phyloP scores from a whole-genome alignment of 352 stramenopile genomes.

The Pythium dissotocum region DNA sequence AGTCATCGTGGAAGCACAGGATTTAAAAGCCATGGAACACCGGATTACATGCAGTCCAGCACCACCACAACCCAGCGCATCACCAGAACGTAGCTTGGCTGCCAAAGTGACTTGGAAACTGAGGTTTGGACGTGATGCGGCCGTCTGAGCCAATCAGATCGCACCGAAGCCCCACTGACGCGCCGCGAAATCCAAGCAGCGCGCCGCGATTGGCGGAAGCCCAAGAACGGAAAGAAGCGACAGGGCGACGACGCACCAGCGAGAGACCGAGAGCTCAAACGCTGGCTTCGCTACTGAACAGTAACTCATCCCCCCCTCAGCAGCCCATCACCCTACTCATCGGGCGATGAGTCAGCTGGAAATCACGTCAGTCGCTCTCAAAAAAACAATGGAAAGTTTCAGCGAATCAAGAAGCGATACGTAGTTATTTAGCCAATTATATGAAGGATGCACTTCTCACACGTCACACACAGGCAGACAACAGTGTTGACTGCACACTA shows the following conservation, averaged over 20 bases:
- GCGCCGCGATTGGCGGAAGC: not conserved
- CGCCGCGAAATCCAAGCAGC: not conserved
- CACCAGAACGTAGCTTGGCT: not conserved
- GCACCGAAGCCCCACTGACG: not conserved
- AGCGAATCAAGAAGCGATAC: not conserved
- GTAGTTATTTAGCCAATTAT: not conserved
- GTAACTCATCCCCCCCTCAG: too few species aligned
- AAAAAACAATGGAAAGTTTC: not conserved
- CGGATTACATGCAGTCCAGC: not conserved
- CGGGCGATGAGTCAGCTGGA: conserved; percentile 5
- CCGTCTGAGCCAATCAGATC: not conserved
- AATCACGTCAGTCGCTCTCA: not conserved
- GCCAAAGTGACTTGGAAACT: too few species aligned
- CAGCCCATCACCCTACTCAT: too few species aligned
- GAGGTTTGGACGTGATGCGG: conserved; percentile 3
- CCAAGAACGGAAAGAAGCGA: not conserved
- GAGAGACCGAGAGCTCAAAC: not conserved
- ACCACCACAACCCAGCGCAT: not conserved
- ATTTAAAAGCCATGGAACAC: not conserved
- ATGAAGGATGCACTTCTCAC: not conserved
- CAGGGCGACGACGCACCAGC: not conserved
- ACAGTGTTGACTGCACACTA: too few species aligned
- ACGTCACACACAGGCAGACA: too few species aligned
- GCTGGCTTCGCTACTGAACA: not conserved
- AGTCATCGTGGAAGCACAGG: not conserved